Percentiles rank a stretch among this genome's conserved stretches.
phyloP scores from a whole-genome alignment of 228 moss, liverwort and hornwort species.

The Sphagnum magellanicum region DNA sequence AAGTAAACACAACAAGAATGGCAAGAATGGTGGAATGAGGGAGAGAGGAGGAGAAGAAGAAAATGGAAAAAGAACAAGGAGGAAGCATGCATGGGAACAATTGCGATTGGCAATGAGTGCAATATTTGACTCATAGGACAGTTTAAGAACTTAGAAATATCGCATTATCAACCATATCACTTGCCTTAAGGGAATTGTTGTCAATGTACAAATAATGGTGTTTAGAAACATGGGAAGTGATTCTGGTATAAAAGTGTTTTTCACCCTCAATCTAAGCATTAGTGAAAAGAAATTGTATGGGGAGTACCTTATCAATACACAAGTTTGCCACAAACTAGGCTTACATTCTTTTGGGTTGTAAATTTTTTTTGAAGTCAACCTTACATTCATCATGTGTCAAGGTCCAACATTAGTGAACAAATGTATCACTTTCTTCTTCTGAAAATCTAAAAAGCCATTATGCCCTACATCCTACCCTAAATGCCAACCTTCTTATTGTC shows the following conservation, averaged over 20 bases:
- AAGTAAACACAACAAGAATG: too few relatives aligned
- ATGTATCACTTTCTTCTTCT: too few relatives aligned
- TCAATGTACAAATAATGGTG: constrained; percentile 96
- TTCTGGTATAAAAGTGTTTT: constrained; percentile 87
- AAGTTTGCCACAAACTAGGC: constrained; percentile 23
- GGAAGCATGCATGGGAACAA: constrained; percentile 17
- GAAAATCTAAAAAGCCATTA: too few relatives aligned
- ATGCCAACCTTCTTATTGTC: too few relatives aligned
- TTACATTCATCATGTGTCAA: too few relatives aligned
- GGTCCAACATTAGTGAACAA: too few relatives aligned
- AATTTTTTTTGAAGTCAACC: too few relatives aligned
- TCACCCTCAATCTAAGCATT: constrained; percentile 91
- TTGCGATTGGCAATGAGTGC: constrained; percentile 67
- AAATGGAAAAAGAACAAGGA: too few relatives aligned
- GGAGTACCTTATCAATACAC: constrained; percentile 90
- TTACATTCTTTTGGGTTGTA: neutral
- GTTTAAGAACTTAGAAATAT: constrained; percentile 77
- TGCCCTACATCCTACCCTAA: too few relatives aligned
- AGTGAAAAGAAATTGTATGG: constrained; percentile 93
- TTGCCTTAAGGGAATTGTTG: constrained; percentile 73
- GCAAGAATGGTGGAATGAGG: too few relatives aligned
- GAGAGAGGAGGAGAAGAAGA: too few relatives aligned
- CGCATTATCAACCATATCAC: constrained; percentile 78
- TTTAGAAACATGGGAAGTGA: constrained; percentile 87
- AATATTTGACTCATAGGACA: constrained; percentile 90